phyloP scores from a whole-genome alignment of 345 rosid species.

The Eucalyptus polyanthemos region DNA sequence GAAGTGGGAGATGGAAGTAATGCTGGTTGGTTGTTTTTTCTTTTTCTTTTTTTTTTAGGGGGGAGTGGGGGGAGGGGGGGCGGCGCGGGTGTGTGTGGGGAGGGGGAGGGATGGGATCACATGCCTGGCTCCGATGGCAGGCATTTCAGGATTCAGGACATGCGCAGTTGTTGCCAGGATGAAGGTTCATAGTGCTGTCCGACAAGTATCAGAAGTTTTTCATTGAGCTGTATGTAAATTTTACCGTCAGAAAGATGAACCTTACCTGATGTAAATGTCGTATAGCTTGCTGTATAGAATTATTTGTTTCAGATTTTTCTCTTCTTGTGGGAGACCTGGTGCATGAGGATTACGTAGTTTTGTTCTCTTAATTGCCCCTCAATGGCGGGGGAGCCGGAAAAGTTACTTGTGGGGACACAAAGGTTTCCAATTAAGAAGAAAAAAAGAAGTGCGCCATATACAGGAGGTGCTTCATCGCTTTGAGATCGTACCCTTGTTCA shows the following conservation, averaged over 20 bases:
- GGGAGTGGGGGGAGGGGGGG: accelerated
- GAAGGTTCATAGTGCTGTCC: background rate
- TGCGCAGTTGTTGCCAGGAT: background rate
- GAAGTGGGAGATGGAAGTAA: background rate
- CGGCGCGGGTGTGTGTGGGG: too few species aligned
- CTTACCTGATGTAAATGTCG: background rate
- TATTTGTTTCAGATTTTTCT: background rate
- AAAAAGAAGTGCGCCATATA: background rate
- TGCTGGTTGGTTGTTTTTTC: background rate
- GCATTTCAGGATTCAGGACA: background rate
- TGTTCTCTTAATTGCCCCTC: background rate
- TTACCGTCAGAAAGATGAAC: background rate
- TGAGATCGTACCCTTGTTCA: background rate
- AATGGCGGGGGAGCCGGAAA: background rate
- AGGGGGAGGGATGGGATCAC: background rate
- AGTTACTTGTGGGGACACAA: background rate
- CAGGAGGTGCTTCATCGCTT: background rate
- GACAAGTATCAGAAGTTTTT: background rate
- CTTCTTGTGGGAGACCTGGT: background rate
- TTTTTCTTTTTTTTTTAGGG: too few species aligned
- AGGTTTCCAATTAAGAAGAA: background rate
- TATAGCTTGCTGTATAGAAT: background rate
- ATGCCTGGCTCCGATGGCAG: background rate
- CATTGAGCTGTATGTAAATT: background rate
- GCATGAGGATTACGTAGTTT: background rate